phyloP scores from a whole-genome alignment of 495 filamentous ascomycete genomes.

The Hypoxylon cercidicola region DNA sequence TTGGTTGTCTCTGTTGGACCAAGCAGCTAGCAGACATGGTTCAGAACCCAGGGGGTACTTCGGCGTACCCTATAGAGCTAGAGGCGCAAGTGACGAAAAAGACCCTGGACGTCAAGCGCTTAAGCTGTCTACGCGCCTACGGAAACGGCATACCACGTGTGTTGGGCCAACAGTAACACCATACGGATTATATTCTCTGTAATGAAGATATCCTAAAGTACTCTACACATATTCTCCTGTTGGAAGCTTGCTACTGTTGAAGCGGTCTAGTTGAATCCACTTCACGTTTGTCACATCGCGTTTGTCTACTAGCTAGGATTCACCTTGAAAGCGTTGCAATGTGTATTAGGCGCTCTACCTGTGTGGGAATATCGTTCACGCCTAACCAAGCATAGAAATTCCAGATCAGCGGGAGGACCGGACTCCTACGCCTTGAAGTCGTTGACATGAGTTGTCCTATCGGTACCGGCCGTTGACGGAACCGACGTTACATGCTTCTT shows the following conservation, averaged over 20 bases:
- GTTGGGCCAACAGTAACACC: not conserved
- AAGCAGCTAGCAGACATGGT: slow-evolving; percentile 5
- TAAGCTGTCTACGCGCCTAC: slow-evolving; percentile 23
- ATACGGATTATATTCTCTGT: not conserved
- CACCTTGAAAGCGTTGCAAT: slow-evolving; percentile 11
- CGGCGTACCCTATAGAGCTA: slow-evolving; percentile 2
- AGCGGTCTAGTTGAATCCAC: not conserved
- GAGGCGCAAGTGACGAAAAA: slow-evolving; percentile 2
- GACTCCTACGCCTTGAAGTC: slow-evolving; percentile 8
- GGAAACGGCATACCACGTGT: slow-evolving; percentile 24
- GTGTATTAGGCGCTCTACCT: slow-evolving; percentile 19
- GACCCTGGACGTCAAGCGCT: slow-evolving; percentile 12
- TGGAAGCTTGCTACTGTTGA: slow-evolving; percentile 6
- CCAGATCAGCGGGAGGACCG: slow-evolving; percentile 19
- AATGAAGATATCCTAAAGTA: not conserved
- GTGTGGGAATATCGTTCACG: slow-evolving; percentile 25
- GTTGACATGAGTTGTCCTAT: slow-evolving; percentile 5
- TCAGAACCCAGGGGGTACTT: slow-evolving; percentile 15
- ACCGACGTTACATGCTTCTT: slow-evolving; percentile 14
- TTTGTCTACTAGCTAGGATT: slow-evolving; percentile 14
- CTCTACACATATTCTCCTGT: not conserved
- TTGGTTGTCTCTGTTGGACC: slow-evolving; percentile 11
- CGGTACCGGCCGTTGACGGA: slow-evolving; percentile 20
- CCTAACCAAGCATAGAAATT: slow-evolving; percentile 29
- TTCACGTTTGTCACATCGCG: not conserved